These are phyloP conservation scores for Blattamonas nauphoetae DNA, from an alignment of 78 protist genomes.

Conservation along the genomic window DNA sequence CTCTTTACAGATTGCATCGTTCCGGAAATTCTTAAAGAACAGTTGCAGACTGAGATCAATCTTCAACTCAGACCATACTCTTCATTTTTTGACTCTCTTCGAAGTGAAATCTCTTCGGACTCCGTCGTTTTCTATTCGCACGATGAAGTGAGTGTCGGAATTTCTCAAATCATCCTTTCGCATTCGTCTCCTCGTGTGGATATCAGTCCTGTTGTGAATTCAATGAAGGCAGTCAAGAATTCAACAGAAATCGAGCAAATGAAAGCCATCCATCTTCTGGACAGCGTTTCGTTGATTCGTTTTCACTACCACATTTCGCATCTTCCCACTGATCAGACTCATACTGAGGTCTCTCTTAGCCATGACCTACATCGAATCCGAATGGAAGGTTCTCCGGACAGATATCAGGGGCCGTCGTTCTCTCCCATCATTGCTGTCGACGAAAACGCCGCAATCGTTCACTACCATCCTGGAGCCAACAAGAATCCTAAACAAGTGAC, in stretches of 20 bases:
- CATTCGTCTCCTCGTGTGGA: too few species aligned
- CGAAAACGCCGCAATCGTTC: slow-evolving; percentile 19
- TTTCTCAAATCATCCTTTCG: too few species aligned
- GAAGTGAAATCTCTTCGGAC: too few species aligned
- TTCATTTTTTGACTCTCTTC: too few species aligned
- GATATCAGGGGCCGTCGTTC: not conserved
- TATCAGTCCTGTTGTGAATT: not conserved
- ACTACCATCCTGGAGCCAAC: slow-evolving; percentile 6
- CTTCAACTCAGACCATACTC: too few species aligned
- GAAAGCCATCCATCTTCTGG: not conserved
- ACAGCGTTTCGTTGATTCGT: not conserved
- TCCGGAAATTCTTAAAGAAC: too few species aligned
- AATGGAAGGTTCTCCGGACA: too few species aligned
- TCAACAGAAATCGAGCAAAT: not conserved
- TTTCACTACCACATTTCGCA: not conserved
- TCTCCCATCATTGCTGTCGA: slow-evolving; percentile 4
- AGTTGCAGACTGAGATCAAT: too few species aligned
- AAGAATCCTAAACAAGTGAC: not conserved
- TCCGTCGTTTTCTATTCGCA: too few species aligned
- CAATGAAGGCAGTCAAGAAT: not conserved
- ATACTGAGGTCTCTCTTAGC: not conserved
- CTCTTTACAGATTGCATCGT: too few species aligned
- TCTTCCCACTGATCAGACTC: not conserved
- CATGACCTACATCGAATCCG: too few species aligned
- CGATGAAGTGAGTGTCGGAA: too few species aligned